Conservation (phyloP, 371 early-diverging fungal genomes). For the Dichotomocladium elegans region DNA sequence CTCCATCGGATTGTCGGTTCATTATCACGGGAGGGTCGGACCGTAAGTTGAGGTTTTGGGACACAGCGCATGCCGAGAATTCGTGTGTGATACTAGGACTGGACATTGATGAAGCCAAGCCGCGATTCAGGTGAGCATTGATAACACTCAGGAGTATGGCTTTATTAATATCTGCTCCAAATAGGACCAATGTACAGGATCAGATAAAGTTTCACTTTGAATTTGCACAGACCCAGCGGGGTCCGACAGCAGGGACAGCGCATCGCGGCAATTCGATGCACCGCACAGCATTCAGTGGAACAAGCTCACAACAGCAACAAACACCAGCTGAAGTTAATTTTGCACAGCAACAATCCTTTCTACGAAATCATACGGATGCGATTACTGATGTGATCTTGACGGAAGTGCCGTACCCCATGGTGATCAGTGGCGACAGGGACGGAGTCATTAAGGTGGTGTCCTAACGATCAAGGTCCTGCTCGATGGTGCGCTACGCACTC, state of each 20-base stretch:
- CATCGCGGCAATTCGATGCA: no score
- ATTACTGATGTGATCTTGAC: conserved; percentile 70
- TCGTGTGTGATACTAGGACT: conserved; percentile 71
- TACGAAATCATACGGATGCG: conserved; percentile 70
- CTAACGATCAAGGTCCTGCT: conserved; percentile 11
- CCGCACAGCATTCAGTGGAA: not conserved
- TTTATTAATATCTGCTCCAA: no score
- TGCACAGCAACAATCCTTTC: conserved; percentile 52
- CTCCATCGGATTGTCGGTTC: conserved; percentile 52
- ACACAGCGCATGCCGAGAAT: conserved; percentile 59
- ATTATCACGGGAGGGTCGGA: conserved; percentile 83
- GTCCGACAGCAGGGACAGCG: conserved; percentile 6
- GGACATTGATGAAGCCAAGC: conserved; percentile 57
- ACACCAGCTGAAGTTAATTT: conserved; percentile 9
- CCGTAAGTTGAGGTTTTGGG: conserved; percentile 82
- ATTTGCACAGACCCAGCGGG: conserved; percentile 32
- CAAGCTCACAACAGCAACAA: conserved; percentile 1
- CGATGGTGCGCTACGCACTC: no score
- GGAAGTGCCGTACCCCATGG: conserved; percentile 73
- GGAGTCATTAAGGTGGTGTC: conserved; percentile 76
- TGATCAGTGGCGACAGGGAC: conserved; percentile 76
- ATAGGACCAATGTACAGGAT: conserved; percentile 56
- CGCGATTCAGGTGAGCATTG: conserved; percentile 54
- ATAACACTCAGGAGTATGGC: no score
- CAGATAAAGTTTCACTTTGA: conserved; percentile 54